Base-by-base conservation (phyloP, 2,329 filamentous ascomycete genomes). In the Diaporthe sp. region DNA sequence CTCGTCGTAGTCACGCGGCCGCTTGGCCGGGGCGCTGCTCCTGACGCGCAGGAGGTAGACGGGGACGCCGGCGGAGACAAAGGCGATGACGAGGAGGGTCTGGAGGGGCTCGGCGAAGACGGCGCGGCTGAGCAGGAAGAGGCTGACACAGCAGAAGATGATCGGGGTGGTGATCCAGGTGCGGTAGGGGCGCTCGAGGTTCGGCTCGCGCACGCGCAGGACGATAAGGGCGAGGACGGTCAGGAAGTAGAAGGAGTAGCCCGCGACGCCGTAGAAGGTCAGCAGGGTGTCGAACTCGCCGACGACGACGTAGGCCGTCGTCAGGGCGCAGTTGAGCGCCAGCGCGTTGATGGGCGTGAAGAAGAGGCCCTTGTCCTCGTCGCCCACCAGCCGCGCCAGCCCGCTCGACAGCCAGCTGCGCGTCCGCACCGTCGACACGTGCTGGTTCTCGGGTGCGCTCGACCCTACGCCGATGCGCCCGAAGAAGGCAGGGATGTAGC, bases 111-210 rank as follows among this genome's bases (percentile, higher is more conserved):
- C 93, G 44, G 95, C 94, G 82, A 99, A 97, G 20, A 98, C 92
- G 4, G 96, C 95, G 70, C 97, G 89, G 81, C 92, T 96, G 57
- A 99, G 90, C 78, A 99, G 85, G 82, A 99, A 99, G 78, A 99
- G 84, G 82, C 95, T 98, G 53, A 99, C 97, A 82, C 97, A 99
- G 89, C 97, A 99, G 83, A 99, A 99, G 74, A 98, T 96, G 78
- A 99, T 96, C 15, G 97, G 97, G 3, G 97, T 99, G 0, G 93
- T 94, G 81, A 99, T 98, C 97, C 96, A 99, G 4, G 96, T 98
- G 83, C 92, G 93, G 85, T 99, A 99, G 0, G 97, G 96, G 37
- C 97, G 87, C 83, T 98, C 95, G 61, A 99, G 89, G 77, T 93
- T 88, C 5, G 97, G 97, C 84, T 99, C 97, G 77, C 90, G 91